A percentile compares a stretch with the other conserved stretches of the same genome.
Evolutionary conservation across 2,329 filamentous ascomycete species (phyloP).

Genomic region (Trichoderma afroharzianum): DNA sequence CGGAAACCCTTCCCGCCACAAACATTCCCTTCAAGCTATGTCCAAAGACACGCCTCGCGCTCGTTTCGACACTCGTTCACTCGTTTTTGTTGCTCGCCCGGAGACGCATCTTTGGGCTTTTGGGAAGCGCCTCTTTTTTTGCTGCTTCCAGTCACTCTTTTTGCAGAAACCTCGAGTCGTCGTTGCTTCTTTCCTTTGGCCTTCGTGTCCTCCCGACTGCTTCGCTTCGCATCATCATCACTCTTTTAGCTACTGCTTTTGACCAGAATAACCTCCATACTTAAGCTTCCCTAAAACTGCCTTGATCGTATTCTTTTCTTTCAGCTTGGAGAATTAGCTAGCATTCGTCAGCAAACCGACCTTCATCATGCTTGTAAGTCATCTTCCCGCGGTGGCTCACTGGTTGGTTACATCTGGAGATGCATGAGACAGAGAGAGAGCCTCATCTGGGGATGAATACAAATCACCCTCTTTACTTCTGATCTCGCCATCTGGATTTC

Average conservation of each 20-base stretch:
- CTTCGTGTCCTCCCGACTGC: background rate
- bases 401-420: background rate
- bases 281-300: background rate
- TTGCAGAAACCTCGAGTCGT: conserved; percentile 1
- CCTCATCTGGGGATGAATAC: background rate
- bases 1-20: background rate
- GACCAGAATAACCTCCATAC: background rate
- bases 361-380: conserved; percentile 18
- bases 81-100: background rate
- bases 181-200: background rate
- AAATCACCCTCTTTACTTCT: background rate
- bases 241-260: background rate
- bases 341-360: conserved; percentile 3
- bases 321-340: background rate
- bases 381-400: background rate
- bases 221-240: background rate
- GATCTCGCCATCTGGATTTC: background rate
- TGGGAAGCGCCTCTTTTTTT: conserved; percentile 3
- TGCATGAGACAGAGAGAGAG: background rate
- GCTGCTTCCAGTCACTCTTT: conserved; percentile 18
- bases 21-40: background rate
- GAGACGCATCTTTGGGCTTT: background rate
- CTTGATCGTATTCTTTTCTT: background rate
- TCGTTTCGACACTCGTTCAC: conserved; percentile 10
- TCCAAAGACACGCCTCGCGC: background rate